These are phyloP conservation scores for Zymoseptoria ardabiliae DNA, from an alignment of 2,329 filamentous ascomycete species.

Conservation along the genomic window DNA sequence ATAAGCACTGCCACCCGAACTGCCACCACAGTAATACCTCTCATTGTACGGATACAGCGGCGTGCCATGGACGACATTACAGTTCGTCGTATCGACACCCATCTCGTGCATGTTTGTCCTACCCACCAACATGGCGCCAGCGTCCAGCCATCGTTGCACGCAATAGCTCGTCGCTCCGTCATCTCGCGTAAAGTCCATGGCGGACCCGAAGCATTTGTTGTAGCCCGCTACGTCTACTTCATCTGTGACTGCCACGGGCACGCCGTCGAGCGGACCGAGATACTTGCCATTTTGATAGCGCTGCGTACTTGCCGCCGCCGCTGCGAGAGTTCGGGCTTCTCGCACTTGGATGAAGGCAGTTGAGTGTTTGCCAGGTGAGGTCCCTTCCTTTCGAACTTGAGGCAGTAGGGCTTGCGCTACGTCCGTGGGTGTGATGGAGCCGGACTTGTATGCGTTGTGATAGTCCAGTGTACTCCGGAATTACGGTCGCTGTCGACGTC, in stretches of 20 bases:
- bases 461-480: constrained; percentile 63
- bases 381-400: constrained; percentile 42
- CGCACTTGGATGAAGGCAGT: constrained; percentile 66
- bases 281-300: constrained; percentile 61
- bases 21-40: constrained; percentile 72
- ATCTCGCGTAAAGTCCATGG: constrained; percentile 48
- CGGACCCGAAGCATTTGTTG: constrained; percentile 57
- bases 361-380: constrained; percentile 48
- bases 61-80: constrained; percentile 68
- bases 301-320: constrained; percentile 65
- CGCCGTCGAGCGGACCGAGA: constrained; percentile 66
- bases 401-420: constrained; percentile 66
- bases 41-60: constrained; percentile 71
- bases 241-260: constrained; percentile 79
- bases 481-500: constrained; percentile 11
- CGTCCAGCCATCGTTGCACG: constrained; percentile 61
- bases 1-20: constrained; percentile 69
- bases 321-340: constrained; percentile 54
- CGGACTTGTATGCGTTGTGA: constrained; percentile 63
- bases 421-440: constrained; percentile 61
- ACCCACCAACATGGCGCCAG: constrained; percentile 66
- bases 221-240: constrained; percentile 68
- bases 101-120: constrained; percentile 77
- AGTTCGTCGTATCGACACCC: constrained; percentile 66
- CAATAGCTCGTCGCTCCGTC: constrained; percentile 59